Evolutionary conservation across 2,329 filamentous ascomycete species (phyloP).

Genomic region (Alternaria rosae): DNA sequence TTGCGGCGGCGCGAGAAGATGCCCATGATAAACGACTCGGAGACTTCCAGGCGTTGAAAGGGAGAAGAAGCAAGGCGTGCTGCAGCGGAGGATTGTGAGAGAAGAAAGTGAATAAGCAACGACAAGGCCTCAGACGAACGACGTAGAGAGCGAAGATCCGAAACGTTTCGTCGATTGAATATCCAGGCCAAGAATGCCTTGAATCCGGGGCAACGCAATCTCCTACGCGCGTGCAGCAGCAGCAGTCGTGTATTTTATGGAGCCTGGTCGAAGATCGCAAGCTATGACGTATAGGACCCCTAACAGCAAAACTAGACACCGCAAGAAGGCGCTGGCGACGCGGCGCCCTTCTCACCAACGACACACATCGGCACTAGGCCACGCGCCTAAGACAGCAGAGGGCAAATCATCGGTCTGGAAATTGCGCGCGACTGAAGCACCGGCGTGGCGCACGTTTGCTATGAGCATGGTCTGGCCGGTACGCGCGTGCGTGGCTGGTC

Average conservation of each 20-base stretch:
- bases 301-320: slow-evolving; percentile 9
- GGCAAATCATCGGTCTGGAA: slow-evolving; percentile 9
- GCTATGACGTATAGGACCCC: slow-evolving; percentile 33
- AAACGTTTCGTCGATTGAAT: slow-evolving; percentile 2
- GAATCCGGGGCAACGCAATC: slow-evolving; percentile 13
- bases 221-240: slow-evolving; percentile 32
- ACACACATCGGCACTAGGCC: slow-evolving; percentile 23
- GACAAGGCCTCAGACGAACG: background rate
- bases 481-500: slow-evolving; percentile 18
- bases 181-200: background rate
- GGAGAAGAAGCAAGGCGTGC: background rate
- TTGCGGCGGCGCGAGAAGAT: slow-evolving; percentile 35
- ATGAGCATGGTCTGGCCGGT: slow-evolving; percentile 3
- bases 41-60: background rate
- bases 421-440: slow-evolving; percentile 13
- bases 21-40: slow-evolving; percentile 14
- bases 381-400: background rate
- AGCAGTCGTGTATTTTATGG: slow-evolving; percentile 34
- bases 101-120: background rate
- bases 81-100: background rate
- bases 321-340: slow-evolving; percentile 8
- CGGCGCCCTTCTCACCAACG: slow-evolving; percentile 10
- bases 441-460: slow-evolving; percentile 12
- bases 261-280: slow-evolving; percentile 14
- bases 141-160: slow-evolving; percentile 1